Evolutionary conservation across 345 rosid genomes (phyloP).

Genomic region (Viola odorata): DNA sequence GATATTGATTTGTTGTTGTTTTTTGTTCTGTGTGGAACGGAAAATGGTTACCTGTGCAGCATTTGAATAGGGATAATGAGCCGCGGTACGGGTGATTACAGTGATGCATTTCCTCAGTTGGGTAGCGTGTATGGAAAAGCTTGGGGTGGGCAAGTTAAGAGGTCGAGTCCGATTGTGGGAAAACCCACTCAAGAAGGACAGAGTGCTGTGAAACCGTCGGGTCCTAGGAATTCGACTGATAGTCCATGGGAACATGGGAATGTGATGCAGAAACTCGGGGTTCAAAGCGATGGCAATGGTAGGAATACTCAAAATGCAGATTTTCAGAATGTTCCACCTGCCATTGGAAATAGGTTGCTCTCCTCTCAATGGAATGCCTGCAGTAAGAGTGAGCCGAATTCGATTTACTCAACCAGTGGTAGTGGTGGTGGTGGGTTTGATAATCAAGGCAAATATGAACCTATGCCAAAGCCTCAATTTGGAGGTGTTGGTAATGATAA

Average conservation of each 20-base stretch:
- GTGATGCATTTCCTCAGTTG: constrained; percentile 15
- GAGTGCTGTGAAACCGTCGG: constrained; percentile 1
- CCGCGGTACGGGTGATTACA: neutral
- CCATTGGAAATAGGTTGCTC: neutral
- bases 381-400: no score
- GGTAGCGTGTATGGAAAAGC: constrained; percentile 9
- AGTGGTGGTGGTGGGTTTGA: neutral
- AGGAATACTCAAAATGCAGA: neutral
- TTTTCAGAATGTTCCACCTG: neutral
- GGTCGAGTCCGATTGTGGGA: neutral
- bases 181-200: neutral
- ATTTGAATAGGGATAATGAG: neutral
- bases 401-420: neutral
- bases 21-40: neutral
- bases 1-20: neutral
- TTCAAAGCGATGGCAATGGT: constrained; percentile 1
- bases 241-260: constrained; percentile 5
- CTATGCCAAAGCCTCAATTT: neutral
- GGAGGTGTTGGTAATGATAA: neutral
- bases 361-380: neutral
- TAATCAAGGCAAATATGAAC: constrained; percentile 1
- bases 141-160: neutral
- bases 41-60: neutral
- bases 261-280: constrained; percentile 5
- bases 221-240: neutral